Conservation (phyloP, 768 basidiomycete species). For the Suillus fuscotomentosus region DNA sequence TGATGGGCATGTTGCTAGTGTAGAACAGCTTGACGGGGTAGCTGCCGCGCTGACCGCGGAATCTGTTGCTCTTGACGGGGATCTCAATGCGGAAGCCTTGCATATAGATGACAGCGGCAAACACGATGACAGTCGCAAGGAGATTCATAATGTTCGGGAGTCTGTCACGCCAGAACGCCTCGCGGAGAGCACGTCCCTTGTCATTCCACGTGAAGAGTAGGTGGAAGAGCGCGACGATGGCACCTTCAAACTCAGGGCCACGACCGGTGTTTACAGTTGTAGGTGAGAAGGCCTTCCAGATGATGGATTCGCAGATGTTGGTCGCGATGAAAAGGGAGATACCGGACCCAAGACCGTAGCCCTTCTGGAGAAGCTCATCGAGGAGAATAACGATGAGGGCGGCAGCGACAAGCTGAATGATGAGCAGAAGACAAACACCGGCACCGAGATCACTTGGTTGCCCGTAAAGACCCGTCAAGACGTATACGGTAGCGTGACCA, state of each 20-base stretch:
- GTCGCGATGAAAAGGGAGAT: slow-evolving; percentile 99
- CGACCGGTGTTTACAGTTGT: slow-evolving; percentile 98
- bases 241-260: slow-evolving; percentile 97
- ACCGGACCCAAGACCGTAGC: slow-evolving; percentile 97
- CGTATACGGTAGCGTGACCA: slow-evolving; percentile 96
- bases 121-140: slow-evolving; percentile 87
- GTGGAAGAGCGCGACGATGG: slow-evolving; percentile 95
- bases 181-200: slow-evolving; percentile 93
- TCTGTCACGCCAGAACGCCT: slow-evolving; percentile 97
- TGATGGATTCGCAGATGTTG: slow-evolving; percentile 99
- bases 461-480: slow-evolving; percentile 95
- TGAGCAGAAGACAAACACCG: slow-evolving; percentile 94
- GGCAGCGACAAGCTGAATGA: slow-evolving; percentile 93
- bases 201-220: slow-evolving; percentile 98
- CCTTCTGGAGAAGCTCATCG: slow-evolving; percentile 98
- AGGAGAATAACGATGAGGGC: slow-evolving; percentile 97
- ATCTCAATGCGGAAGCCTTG: slow-evolving; percentile 99
- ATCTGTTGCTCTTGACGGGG: slow-evolving; percentile 94
- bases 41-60: slow-evolving; percentile 92
- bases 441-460: slow-evolving; percentile 91
- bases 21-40: slow-evolving; percentile 99
- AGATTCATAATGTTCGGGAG: slow-evolving; percentile 98
- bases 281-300: slow-evolving; percentile 99
- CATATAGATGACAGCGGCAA: slow-evolving; percentile 94
- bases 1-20: slow-evolving; percentile 99